These are phyloP conservation scores for Cucurbita moschata DNA, from an alignment of 306 rosid species.

Conservation along the genomic window DNA sequence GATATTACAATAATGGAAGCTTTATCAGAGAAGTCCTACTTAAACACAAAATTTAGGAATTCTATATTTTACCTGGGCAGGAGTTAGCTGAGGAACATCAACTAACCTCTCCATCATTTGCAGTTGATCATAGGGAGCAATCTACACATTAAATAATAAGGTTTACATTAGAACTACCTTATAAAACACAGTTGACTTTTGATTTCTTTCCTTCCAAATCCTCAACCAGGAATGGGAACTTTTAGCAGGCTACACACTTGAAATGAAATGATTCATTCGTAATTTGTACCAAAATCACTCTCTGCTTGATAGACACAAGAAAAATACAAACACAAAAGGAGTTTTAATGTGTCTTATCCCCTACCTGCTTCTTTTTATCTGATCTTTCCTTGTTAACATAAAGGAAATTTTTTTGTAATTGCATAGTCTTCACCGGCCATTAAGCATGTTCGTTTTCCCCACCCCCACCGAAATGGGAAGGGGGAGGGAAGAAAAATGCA, in stretches of 20 bases:
- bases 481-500: too few species aligned
- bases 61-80: conserved; percentile 30
- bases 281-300: not conserved
- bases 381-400: not conserved
- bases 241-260: not conserved
- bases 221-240: not conserved
- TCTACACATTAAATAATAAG: conserved; percentile 29
- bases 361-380: not conserved
- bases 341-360: not conserved
- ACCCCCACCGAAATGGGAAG: too few species aligned
- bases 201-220: not conserved
- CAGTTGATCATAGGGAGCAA: conserved; percentile 87
- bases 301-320: not conserved
- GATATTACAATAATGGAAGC: not conserved
- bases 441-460: too few species aligned
- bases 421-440: not conserved
- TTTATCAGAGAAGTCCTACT: not conserved
- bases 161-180: not conserved
- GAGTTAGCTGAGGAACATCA: conserved; percentile 29
- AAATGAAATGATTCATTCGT: not conserved
- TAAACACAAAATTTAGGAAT: not conserved
- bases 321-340: not conserved
- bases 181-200: not conserved
- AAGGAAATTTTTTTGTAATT: not conserved
- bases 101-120: conserved; percentile 82